These are phyloP conservation scores for Inonotus hispidus DNA, from an alignment of 1,284 basidiomycete genomes.

Conservation along the genomic window DNA sequence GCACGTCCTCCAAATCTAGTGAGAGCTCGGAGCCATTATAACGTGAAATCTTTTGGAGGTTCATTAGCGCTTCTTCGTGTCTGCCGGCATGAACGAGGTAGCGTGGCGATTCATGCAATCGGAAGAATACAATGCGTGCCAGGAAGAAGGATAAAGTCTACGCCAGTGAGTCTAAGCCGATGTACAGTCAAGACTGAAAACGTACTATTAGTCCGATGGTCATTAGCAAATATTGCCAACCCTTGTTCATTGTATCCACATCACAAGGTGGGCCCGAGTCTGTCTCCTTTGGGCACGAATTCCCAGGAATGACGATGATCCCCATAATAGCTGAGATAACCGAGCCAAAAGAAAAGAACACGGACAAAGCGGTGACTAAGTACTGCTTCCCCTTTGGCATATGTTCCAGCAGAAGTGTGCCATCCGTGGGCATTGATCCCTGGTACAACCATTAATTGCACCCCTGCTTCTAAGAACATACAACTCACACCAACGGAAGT, in stretches of 20 bases:
- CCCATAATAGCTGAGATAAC: constrained; percentile 80
- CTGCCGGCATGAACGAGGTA: constrained; percentile 85
- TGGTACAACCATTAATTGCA: constrained; percentile 25
- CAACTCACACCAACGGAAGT: constrained; percentile 79
- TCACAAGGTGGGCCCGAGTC: constrained; percentile 46
- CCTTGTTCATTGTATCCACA: constrained; percentile 64
- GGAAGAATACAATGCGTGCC: constrained; percentile 84
- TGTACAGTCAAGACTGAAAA: not conserved
- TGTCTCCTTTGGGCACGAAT: constrained; percentile 49
- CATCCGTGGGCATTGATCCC: constrained; percentile 97
- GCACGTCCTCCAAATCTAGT: constrained; percentile 69
- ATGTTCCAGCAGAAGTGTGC: constrained; percentile 90
- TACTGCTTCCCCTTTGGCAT: constrained; percentile 90
- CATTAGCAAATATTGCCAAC: constrained; percentile 83
- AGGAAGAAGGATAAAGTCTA: constrained; percentile 87
- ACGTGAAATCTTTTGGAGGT: constrained; percentile 74
- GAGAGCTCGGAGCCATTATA: constrained; percentile 75
- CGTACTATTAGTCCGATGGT: constrained; percentile 68
- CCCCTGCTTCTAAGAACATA: not conserved
- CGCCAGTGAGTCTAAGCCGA: not conserved
- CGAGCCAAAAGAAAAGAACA: constrained; percentile 92
- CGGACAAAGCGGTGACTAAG: constrained; percentile 89
- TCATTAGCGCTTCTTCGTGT: constrained; percentile 75
- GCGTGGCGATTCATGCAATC: constrained; percentile 88
- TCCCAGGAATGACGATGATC: constrained; percentile 69